A percentile compares a stretch with the other conserved stretches of the same genome.
Evolutionary conservation across 768 basidiomycete genomes (phyloP).

Genomic region (Mycena indigotica): DNA sequence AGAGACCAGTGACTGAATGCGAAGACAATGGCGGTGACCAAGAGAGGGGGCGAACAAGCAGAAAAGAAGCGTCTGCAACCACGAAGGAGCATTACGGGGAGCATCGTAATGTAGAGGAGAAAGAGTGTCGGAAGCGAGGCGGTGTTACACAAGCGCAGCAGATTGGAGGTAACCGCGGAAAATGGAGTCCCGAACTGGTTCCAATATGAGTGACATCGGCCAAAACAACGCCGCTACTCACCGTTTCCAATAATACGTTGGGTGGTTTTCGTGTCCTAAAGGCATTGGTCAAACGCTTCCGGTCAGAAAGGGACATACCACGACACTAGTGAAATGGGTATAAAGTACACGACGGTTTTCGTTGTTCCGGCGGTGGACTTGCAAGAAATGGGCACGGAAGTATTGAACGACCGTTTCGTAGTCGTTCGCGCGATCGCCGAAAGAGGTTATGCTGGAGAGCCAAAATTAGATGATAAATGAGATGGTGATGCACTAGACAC

Average conservation of each 20-base stretch:
- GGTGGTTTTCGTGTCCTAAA: slow-evolving; percentile 79
- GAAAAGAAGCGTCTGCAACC: slow-evolving; percentile 2
- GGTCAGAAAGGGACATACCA: slow-evolving; percentile 45
- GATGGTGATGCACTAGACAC: slow-evolving; percentile 28
- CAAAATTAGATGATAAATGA: slow-evolving; percentile 13
- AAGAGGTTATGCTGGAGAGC: slow-evolving; percentile 69
- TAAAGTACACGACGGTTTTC: slow-evolving; percentile 80
- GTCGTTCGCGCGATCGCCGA: slow-evolving; percentile 77
- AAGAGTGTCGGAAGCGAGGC: background rate
- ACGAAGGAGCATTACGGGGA: slow-evolving; percentile 19
- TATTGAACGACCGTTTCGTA: slow-evolving; percentile 82
- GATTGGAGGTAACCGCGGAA: slow-evolving; percentile 76
- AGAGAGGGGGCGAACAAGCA: background rate
- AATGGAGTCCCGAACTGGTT: slow-evolving; percentile 69
- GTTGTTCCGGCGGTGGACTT: slow-evolving; percentile 78
- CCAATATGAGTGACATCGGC: slow-evolving; percentile 20
- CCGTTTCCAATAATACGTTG: slow-evolving; percentile 84
- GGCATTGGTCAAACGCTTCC: background rate
- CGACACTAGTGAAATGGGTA: slow-evolving; percentile 79
- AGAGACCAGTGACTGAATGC: background rate
- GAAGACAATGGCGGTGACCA: background rate
- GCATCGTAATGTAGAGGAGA: slow-evolving; percentile 12
- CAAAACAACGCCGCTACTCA: slow-evolving; percentile 34
- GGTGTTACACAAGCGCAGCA: slow-evolving; percentile 64
- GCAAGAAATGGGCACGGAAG: slow-evolving; percentile 86